phyloP scores from a whole-genome alignment of 208 protist genomes.

The Acanthamoeba triangularis region DNA sequence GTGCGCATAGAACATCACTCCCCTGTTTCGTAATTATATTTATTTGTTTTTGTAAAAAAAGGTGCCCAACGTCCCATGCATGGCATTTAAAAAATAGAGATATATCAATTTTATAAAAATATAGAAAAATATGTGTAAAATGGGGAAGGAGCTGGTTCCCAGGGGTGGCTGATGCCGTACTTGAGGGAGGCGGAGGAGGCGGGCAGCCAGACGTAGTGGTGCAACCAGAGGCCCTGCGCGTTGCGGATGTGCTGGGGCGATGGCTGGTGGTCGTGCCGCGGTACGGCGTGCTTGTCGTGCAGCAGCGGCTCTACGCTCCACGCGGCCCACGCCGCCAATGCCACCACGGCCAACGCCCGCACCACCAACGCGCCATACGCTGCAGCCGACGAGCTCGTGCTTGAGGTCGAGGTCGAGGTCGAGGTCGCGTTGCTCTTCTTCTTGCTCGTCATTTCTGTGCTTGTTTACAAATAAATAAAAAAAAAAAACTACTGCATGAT shows the following conservation, averaged over 20 bases:
- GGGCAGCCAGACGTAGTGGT: conserved; percentile 16
- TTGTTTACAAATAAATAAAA: no score
- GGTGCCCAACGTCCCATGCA: no score
- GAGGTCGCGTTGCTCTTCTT: conserved; percentile 1
- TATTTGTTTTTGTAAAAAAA: no score
- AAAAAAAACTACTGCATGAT: no score
- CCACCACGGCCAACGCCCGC: background rate
- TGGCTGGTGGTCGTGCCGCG: background rate
- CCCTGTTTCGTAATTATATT: background rate
- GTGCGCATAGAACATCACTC: conserved; percentile 47
- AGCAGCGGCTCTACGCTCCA: background rate
- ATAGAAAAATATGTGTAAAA: no score
- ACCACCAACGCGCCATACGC: background rate
- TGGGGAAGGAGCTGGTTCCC: background rate
- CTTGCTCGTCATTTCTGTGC: background rate
- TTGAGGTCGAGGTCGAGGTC: no score
- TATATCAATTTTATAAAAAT: no score
- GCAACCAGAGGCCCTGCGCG: conserved; percentile 53
- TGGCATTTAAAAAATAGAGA: no score
- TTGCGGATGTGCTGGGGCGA: conserved; percentile 1
- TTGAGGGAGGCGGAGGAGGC: background rate
- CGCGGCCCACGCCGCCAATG: background rate
- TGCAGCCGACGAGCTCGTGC: background rate
- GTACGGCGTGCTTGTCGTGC: background rate
- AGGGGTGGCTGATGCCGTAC: background rate